Conservation (phyloP, 2,329 filamentous ascomycete species). For the Colletotrichum salicis region DNA sequence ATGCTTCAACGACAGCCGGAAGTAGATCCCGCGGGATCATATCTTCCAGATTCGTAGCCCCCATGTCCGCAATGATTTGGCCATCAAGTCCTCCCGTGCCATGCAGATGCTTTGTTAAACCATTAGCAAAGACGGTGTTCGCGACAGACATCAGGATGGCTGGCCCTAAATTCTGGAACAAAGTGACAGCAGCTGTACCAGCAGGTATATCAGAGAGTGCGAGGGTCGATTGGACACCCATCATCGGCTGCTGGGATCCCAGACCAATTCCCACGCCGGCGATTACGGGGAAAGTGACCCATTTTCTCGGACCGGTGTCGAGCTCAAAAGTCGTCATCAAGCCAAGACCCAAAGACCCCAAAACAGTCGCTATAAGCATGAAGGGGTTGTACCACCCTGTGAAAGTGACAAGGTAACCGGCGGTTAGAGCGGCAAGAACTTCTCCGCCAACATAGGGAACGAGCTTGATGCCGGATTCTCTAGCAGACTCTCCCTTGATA, state of each 20-base stretch:
- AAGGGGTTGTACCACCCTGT: slow-evolving; percentile 50
- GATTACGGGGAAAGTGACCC: slow-evolving; percentile 41
- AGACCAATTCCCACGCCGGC: slow-evolving; percentile 42
- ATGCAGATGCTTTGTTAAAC: slow-evolving; percentile 44
- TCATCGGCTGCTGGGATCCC: slow-evolving; percentile 41
- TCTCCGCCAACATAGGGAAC: slow-evolving; percentile 45
- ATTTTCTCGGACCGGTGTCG: slow-evolving; percentile 15
- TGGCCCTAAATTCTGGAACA: slow-evolving; percentile 30
- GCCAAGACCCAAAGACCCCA: slow-evolving; percentile 41
- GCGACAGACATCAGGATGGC: slow-evolving; percentile 32
- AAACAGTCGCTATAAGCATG: slow-evolving; percentile 45
- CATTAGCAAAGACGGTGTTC: slow-evolving; percentile 30
- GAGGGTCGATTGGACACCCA: slow-evolving; percentile 41
- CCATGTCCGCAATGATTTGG: slow-evolving; percentile 50
- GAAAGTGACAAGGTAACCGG: slow-evolving; percentile 42
- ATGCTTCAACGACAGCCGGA: slow-evolving; percentile 65
- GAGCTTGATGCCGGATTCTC: slow-evolving; percentile 45
- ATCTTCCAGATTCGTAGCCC: slow-evolving; percentile 66
- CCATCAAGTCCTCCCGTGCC: slow-evolving; percentile 23
- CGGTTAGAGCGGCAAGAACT: slow-evolving; percentile 40
- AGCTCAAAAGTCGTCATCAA: slow-evolving; percentile 23
- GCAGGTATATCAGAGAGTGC: slow-evolving; percentile 24
- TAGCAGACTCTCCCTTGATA: slow-evolving; percentile 44
- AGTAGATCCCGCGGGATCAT: slow-evolving; percentile 60
- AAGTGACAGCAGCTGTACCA: slow-evolving; percentile 29